phyloP scores from a whole-genome alignment of 805 yeast genomes.

The Cyberlindnera mississippiensis region DNA sequence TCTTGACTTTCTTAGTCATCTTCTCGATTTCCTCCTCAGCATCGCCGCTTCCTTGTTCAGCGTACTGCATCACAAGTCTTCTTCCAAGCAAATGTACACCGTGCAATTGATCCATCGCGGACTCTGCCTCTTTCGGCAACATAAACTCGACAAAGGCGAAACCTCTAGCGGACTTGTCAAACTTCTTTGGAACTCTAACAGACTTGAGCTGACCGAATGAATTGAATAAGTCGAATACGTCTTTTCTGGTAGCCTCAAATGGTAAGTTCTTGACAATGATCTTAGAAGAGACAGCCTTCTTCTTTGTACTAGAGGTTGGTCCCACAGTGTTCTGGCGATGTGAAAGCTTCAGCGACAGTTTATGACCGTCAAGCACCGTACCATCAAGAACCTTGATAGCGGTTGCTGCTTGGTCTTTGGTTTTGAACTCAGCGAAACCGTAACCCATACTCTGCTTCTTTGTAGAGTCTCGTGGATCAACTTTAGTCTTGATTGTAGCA shows the following conservation, averaged over 20 bases:
- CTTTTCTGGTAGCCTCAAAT: slow-evolving; percentile 91
- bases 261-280: slow-evolving; percentile 95
- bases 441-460: slow-evolving; percentile 90
- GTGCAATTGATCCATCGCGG: slow-evolving; percentile 86
- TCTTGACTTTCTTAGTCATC: slow-evolving; percentile 82
- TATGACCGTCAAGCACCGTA: slow-evolving; percentile 81
- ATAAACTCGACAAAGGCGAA: slow-evolving; percentile 95
- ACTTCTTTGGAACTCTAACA: slow-evolving; percentile 93
- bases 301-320: slow-evolving; percentile 19
- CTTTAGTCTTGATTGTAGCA: slow-evolving; percentile 82
- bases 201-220: slow-evolving; percentile 94
- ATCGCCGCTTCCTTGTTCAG: slow-evolving; percentile 73
- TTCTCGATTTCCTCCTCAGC: slow-evolving; percentile 88
- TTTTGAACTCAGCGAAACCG: slow-evolving; percentile 89
- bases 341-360: slow-evolving; percentile 82
- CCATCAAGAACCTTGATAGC: slow-evolving; percentile 78
- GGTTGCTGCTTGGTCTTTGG: slow-evolving; percentile 70
- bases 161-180: slow-evolving; percentile 93
- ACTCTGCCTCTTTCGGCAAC: slow-evolving; percentile 84
- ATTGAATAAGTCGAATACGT: slow-evolving; percentile 86
- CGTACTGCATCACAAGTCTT: slow-evolving; percentile 88
- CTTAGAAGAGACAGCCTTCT: slow-evolving; percentile 27
- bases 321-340: slow-evolving; percentile 56
- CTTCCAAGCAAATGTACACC: slow-evolving; percentile 98
- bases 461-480: slow-evolving; percentile 72